These are phyloP conservation scores for Sphaerulina musiva DNA, from an alignment of 2,329 filamentous ascomycete genomes.

Conservation along the genomic window DNA sequence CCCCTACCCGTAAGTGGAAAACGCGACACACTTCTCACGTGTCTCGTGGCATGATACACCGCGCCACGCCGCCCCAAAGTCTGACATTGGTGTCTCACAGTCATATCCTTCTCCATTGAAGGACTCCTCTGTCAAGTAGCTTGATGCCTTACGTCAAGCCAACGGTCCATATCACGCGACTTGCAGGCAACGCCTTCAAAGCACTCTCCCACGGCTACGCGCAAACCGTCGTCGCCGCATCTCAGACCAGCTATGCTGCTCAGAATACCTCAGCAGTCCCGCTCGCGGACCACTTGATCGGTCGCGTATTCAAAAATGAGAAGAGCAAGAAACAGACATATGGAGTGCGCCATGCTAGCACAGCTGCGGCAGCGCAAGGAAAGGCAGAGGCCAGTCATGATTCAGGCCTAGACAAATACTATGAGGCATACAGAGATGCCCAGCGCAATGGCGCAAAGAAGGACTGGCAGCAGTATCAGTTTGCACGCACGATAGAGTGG, in stretches of 20 bases:
- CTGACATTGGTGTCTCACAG: slow-evolving; percentile 29
- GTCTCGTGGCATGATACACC: slow-evolving; percentile 10
- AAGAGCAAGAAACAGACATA: slow-evolving; percentile 29
- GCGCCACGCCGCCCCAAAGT: not conserved
- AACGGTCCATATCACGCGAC: slow-evolving; percentile 81
- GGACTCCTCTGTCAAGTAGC: slow-evolving; percentile 54
- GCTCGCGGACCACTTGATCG: slow-evolving; percentile 45
- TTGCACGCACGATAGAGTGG: slow-evolving; percentile 84
- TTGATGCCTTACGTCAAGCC: slow-evolving; percentile 79
- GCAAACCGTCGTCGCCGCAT: slow-evolving; percentile 92
- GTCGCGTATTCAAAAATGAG: slow-evolving; percentile 41
- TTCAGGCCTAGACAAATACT: slow-evolving; percentile 75
- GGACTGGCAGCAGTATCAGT: slow-evolving; percentile 79
- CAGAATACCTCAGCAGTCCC: slow-evolving; percentile 52
- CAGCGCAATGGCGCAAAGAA: slow-evolving; percentile 69
- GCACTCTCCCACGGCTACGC: slow-evolving; percentile 97
- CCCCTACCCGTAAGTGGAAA: slow-evolving; percentile 12
- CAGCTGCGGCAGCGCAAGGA: slow-evolving; percentile 32
- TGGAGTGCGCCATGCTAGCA: slow-evolving; percentile 33
- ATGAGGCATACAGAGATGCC: slow-evolving; percentile 78
- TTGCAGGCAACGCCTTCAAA: slow-evolving; percentile 60
- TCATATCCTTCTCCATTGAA: slow-evolving; percentile 51
- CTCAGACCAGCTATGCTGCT: slow-evolving; percentile 73
- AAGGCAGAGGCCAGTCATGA: slow-evolving; percentile 32
- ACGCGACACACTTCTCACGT: slow-evolving; percentile 12